Evolutionary conservation across 192 early-diverging fungal species (phyloP).

Genomic region (Phycomyces blakesleeanus): DNA sequence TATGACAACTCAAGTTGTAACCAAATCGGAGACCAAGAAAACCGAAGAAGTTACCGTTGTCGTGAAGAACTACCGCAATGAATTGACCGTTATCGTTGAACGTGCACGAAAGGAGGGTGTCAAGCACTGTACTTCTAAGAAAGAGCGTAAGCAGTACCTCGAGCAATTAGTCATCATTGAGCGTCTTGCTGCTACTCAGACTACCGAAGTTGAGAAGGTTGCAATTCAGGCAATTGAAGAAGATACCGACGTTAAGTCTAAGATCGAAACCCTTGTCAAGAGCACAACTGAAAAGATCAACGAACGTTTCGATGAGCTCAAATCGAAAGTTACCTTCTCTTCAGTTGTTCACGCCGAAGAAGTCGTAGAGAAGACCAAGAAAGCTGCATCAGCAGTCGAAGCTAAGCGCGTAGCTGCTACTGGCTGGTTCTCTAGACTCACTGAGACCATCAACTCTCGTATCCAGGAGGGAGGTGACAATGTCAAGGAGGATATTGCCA

Average conservation of each 20-base stretch:
- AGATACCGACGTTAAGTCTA: constrained; percentile 1
- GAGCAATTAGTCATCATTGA: constrained; percentile 10
- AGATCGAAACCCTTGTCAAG: constrained; percentile 4
- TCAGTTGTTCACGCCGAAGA: constrained; percentile 1
- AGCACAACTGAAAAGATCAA: constrained; percentile 4
- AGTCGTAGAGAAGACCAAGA: constrained; percentile 9
- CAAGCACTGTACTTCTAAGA: not conserved
- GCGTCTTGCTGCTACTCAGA: constrained; percentile 3
- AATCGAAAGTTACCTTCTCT: not conserved
- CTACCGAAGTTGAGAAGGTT: constrained; percentile 12
- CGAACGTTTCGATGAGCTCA: constrained; percentile 4
- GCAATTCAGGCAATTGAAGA: not conserved
- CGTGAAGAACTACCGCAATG: constrained; percentile 6
- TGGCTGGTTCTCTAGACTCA: not conserved
- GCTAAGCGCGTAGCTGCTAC: constrained; percentile 7
- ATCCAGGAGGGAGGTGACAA: constrained; percentile 10
- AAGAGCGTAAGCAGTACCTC: constrained; percentile 4
- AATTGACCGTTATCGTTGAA: constrained; percentile 10
- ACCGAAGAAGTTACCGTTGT: constrained; percentile 1
- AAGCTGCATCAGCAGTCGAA: constrained; percentile 4
- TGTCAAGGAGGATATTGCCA: constrained; percentile 12
- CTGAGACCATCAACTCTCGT: constrained; percentile 8
- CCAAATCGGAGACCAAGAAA: constrained; percentile 6
- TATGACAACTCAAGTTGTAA: constrained; percentile 1
- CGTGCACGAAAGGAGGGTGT: not conserved